Percentiles rank a stretch among this genome's conserved stretches.
These are phyloP conservation scores for Cyberlindnera maritima DNA, from an alignment of 805 yeast species.

Conservation along the genomic window DNA sequence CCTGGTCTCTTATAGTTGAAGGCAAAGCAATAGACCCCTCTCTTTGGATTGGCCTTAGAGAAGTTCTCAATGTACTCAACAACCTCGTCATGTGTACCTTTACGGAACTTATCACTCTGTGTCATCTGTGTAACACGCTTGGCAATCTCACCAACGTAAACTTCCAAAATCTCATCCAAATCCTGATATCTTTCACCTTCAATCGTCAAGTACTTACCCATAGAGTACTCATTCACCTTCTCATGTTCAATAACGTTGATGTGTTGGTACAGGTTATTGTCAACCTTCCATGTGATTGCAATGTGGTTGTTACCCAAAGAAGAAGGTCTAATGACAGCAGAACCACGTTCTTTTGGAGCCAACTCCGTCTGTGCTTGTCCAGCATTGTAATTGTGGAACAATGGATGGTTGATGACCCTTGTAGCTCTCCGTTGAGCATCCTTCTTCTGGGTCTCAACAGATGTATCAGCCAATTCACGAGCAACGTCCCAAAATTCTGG, in stretches of 20 bases:
- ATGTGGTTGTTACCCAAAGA: conserved; percentile 85
- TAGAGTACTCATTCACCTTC: conserved; percentile 57
- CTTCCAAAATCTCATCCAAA: conserved; percentile 88
- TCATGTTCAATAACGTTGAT: conserved; percentile 78
- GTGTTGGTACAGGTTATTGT: conserved; percentile 87
- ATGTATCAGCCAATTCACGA: conserved; percentile 66
- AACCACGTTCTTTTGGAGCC: conserved; percentile 88
- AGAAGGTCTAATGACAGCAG: conserved; percentile 91
- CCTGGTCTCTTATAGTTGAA: conserved; percentile 91
- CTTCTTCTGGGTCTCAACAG: conserved; percentile 55
- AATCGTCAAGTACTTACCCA: conserved; percentile 60
- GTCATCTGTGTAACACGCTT: conserved; percentile 81
- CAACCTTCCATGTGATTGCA: conserved; percentile 95
- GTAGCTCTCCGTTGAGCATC: conserved; percentile 65
- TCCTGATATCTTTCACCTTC: conserved; percentile 75
- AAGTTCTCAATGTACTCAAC: conserved; percentile 85
- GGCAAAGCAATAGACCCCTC: conserved; percentile 88
- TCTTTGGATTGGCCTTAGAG: conserved; percentile 85
- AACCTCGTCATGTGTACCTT: conserved; percentile 76
- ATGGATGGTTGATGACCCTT: conserved; percentile 87
- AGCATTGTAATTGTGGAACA: conserved; percentile 78
- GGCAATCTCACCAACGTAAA: conserved; percentile 81
- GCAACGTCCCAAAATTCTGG: conserved; percentile 76
- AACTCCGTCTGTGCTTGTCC: conserved; percentile 90
- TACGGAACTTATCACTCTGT: conserved; percentile 83